These are phyloP conservation scores for Solanum tarijense DNA, from an alignment of 257 asterid species.

Conservation along the genomic window DNA sequence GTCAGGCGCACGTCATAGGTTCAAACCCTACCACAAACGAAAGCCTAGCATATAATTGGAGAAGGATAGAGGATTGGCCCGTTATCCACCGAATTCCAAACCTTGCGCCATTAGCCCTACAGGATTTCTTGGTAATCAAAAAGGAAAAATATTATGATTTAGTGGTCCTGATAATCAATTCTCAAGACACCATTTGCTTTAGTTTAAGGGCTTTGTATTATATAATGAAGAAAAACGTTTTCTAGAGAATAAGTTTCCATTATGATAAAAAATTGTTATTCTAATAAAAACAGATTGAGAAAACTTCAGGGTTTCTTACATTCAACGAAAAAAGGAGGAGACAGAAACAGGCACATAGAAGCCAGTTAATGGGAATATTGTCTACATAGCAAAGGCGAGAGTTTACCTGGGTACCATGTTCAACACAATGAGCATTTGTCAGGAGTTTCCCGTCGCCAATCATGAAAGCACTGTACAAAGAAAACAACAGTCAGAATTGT, in stretches of 20 bases:
- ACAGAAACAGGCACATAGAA: background rate
- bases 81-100: background rate
- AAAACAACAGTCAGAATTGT: slow-evolving; percentile 3
- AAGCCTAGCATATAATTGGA: background rate
- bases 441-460: slow-evolving; percentile 84
- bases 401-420: slow-evolving; percentile 70
- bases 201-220: background rate
- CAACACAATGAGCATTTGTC: slow-evolving; percentile 98
- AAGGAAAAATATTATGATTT: background rate
- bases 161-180: background rate
- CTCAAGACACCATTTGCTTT: background rate
- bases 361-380: background rate
- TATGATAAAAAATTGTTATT: background rate
- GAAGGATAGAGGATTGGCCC: background rate
- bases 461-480: slow-evolving; percentile 75
- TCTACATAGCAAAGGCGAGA: background rate
- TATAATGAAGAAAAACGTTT: background rate
- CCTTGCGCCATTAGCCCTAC: background rate
- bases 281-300: background rate
- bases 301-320: background rate
- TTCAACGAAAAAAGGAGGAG: background rate
- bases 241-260: background rate
- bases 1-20: background rate
- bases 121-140: background rate
- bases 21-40: background rate